Percentiles rank a stretch among this genome's conserved stretches.
phyloP scores from a whole-genome alignment of 2,329 filamentous ascomycete genomes.

The Calonectria naviculata region DNA sequence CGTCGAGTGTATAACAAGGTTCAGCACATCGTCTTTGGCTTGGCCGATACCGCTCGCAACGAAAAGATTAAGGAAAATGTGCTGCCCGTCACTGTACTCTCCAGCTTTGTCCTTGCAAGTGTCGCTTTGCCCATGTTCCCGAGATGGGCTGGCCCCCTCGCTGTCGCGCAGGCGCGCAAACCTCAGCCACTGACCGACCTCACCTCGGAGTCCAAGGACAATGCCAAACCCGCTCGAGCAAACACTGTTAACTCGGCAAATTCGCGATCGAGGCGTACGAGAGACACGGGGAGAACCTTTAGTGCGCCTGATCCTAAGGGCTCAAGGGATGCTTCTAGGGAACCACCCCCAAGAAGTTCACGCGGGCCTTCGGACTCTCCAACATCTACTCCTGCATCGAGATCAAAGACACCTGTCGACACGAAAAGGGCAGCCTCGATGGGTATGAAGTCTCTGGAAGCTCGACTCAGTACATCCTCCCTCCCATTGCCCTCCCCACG shows the following conservation, averaged over 20 bases:
- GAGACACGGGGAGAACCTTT: conserved; percentile 56
- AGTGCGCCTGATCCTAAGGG: conserved; percentile 55
- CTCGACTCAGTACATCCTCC: conserved; percentile 75
- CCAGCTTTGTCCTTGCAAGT: conserved; percentile 82
- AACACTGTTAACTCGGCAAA: conserved; percentile 71
- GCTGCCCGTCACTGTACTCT: conserved; percentile 82
- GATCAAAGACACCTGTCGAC: conserved; percentile 48
- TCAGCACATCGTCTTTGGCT: conserved; percentile 86
- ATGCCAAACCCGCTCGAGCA: conserved; percentile 64
- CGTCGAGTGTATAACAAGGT: conserved; percentile 89
- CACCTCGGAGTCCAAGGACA: conserved; percentile 53
- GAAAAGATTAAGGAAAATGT: conserved; percentile 87
- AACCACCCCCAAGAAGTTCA: conserved; percentile 39
- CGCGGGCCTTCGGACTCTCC: conserved; percentile 35
- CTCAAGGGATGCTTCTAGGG: conserved; percentile 40
- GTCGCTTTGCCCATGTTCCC: conserved; percentile 80
- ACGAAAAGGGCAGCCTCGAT: conserved; percentile 60
- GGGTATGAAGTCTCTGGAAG: conserved; percentile 66
- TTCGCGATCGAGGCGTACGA: conserved; percentile 60
- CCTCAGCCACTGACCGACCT: conserved; percentile 61
- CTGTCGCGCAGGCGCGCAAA: conserved; percentile 84
- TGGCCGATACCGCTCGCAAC: conserved; percentile 73
- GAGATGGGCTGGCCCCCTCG: conserved; percentile 82
- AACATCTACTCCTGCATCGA: conserved; percentile 35
- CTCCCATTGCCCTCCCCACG: conserved; percentile 71